phyloP scores from a whole-genome alignment of 768 basidiomycete species.

The Suillus variegatus region DNA sequence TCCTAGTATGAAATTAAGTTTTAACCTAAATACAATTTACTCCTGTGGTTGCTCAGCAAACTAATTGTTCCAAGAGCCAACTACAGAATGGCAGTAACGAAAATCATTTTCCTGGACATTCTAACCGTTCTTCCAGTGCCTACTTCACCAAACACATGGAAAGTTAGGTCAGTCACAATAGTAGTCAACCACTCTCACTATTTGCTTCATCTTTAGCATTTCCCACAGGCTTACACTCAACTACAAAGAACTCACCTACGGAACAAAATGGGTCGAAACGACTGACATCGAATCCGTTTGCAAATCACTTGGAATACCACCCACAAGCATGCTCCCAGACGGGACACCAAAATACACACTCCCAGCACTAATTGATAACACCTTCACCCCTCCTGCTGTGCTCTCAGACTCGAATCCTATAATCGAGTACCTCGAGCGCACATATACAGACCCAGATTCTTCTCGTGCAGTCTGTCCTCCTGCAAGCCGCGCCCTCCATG shows the following conservation, averaged over 20 bases:
- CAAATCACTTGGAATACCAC: conserved; percentile 27
- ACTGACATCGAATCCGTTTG: conserved; percentile 27
- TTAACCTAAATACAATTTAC: neutral
- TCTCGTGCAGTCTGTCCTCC: conserved; percentile 20
- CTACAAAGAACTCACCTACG: conserved; percentile 28
- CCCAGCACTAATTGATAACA: conserved; percentile 31
- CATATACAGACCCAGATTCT: conserved; percentile 21
- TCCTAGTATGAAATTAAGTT: neutral
- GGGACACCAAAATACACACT: conserved; percentile 34
- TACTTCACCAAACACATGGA: conserved; percentile 16
- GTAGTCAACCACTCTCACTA: neutral
- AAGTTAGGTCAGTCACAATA: conserved; percentile 11
- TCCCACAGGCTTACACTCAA: conserved; percentile 26
- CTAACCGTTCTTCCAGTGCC: conserved; percentile 9
- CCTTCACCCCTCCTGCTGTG: conserved; percentile 21
- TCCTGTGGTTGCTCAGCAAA: neutral
- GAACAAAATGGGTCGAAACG: conserved; percentile 28
- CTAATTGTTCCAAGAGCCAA: neutral
- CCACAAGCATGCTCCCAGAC: conserved; percentile 26
- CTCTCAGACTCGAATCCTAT: conserved; percentile 38
- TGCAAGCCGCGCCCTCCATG: conserved; percentile 24
- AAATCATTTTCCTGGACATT: conserved; percentile 15
- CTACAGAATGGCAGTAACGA: conserved; percentile 12
- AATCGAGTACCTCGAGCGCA: conserved; percentile 37
- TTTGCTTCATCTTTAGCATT: neutral